phyloP scores from a whole-genome alignment of 73 alveolate genomes.

The Paramecium tetraurelia region DNA sequence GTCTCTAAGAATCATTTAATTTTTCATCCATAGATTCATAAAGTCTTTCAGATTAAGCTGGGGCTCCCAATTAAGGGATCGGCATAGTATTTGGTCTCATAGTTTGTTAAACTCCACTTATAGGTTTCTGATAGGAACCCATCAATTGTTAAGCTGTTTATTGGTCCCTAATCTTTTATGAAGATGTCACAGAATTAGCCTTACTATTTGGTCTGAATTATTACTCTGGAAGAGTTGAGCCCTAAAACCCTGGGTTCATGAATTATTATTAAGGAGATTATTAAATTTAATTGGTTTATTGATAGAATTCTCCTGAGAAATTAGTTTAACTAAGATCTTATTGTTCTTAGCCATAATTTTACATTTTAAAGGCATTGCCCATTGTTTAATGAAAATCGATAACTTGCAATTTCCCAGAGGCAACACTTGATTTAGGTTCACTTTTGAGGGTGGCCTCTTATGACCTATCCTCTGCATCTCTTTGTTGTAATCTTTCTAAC shows the following conservation, averaged over 20 bases:
- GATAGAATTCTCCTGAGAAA: not conserved
- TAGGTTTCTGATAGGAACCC: not conserved
- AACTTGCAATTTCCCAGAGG: not conserved
- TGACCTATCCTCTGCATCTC: not conserved
- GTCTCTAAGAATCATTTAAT: not conserved
- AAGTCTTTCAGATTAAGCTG: not conserved
- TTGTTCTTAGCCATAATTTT: not conserved
- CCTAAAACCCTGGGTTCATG: not conserved
- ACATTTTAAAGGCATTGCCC: not conserved
- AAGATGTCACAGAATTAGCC: not conserved
- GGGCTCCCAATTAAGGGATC: slow-evolving; percentile 2
- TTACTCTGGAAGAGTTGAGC: not conserved
- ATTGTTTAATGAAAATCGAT: not conserved
- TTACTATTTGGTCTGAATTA: not conserved
- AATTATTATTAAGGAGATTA: not conserved
- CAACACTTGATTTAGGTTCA: not conserved
- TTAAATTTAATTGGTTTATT: not conserved
- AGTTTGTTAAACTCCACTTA: not conserved
- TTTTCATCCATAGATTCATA: not conserved
- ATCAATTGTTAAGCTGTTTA: not conserved
- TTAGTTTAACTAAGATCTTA: not conserved
- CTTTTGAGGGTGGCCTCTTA: not conserved
- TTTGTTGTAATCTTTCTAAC: not conserved
- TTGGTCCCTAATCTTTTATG: not conserved
- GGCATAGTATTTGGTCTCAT: not conserved